These are phyloP conservation scores for Pleurotus eryngii DNA, from an alignment of 768 basidiomycete genomes.

Conservation along the genomic window DNA sequence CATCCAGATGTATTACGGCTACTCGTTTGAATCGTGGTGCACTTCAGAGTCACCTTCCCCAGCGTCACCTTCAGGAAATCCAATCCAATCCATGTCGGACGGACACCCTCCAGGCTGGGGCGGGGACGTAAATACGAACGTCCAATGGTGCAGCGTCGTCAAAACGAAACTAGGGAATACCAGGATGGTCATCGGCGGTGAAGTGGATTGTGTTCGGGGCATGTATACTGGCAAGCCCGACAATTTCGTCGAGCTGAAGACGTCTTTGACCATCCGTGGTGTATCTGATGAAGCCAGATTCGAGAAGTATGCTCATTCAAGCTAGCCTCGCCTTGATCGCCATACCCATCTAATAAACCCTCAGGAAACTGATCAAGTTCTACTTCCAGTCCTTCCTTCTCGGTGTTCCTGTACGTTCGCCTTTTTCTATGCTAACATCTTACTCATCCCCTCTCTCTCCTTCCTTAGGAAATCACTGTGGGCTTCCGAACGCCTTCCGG, in stretches of 20 bases:
- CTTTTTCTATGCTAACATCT: slow-evolving; percentile 13
- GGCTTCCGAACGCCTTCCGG: slow-evolving; percentile 85
- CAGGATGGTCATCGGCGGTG: slow-evolving; percentile 78
- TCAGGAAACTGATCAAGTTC: slow-evolving; percentile 86
- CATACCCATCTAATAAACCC: slow-evolving; percentile 6
- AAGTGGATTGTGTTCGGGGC: slow-evolving; percentile 90
- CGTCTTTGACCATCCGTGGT: slow-evolving; percentile 68
- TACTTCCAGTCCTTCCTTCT: slow-evolving; percentile 90
- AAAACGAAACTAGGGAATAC: slow-evolving; percentile 77
- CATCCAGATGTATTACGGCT: slow-evolving; percentile 75
- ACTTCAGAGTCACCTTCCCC: slow-evolving; percentile 39
- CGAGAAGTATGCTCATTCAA: slow-evolving; percentile 45
- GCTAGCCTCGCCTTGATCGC: neutral
- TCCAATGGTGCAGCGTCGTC: slow-evolving; percentile 89
- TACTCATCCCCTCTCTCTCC: neutral
- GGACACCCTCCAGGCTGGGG: slow-evolving; percentile 55
- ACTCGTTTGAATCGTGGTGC: slow-evolving; percentile 88
- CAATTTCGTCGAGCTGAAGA: slow-evolving; percentile 84
- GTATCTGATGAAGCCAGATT: slow-evolving; percentile 66
- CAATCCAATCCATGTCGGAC: slow-evolving; percentile 18
- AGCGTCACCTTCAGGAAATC: slow-evolving; percentile 23
- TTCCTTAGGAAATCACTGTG: slow-evolving; percentile 70
- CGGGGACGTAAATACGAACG: slow-evolving; percentile 81
- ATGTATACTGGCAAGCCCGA: slow-evolving; percentile 57
- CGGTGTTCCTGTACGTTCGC: slow-evolving; percentile 72